Evolutionary conservation across 2,329 filamentous ascomycete species (phyloP).

Genomic region (Trichophyton equinum): DNA sequence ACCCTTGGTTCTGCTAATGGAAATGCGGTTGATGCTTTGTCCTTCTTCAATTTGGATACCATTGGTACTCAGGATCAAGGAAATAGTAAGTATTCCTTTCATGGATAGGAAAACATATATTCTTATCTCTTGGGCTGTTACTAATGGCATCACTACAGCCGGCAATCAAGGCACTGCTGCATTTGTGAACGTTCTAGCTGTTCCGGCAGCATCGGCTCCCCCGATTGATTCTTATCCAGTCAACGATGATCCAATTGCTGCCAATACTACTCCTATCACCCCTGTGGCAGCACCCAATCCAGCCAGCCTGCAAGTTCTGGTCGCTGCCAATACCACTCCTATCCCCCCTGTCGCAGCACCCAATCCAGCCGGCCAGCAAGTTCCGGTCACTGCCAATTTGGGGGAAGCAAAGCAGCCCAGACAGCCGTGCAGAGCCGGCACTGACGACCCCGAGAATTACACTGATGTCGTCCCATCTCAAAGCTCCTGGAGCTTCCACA

Average conservation of each 20-base stretch:
- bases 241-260: too few species aligned
- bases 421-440: constrained; percentile 5
- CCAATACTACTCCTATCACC: too few species aligned
- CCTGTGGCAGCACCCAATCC: too few species aligned
- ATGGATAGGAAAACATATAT: too few species aligned
- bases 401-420: constrained; percentile 5
- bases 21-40: not conserved
- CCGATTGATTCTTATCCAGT: not conserved
- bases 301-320: too few species aligned
- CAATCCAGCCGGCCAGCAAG: not conserved
- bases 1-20: not conserved
- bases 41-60: not conserved
- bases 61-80: not conserved
- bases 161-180: not conserved
- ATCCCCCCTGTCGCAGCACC: too few species aligned
- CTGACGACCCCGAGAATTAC: constrained; percentile 4
- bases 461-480: constrained; percentile 14
- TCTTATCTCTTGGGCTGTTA: not conserved
- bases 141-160: not conserved
- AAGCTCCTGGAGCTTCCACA: constrained; percentile 16
- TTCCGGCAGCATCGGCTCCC: not conserved
- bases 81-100: not conserved
- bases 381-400: not conserved
- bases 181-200: not conserved
- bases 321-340: too few species aligned